phyloP scores from a whole-genome alignment of 2,329 filamentous ascomycete genomes.

The Trichophyton verrucosum region DNA sequence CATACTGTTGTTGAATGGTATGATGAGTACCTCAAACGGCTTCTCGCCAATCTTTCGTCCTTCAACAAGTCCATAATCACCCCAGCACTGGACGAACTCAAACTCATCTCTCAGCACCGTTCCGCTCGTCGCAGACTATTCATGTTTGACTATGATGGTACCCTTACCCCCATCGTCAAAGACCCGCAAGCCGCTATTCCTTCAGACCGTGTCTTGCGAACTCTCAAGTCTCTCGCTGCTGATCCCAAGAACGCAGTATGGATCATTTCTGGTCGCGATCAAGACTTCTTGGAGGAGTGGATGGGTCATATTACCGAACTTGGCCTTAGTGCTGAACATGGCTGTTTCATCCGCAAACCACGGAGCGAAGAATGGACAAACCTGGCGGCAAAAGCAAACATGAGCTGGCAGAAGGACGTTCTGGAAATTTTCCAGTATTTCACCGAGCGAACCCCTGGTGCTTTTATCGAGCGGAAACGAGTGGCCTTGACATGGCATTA shows the following conservation, averaged over 20 bases:
- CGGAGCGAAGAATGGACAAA: conserved; percentile 72
- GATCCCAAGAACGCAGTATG: conserved; percentile 83
- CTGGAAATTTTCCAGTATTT: conserved; percentile 75
- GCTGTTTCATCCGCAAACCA: conserved; percentile 83
- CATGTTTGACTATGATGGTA: conserved; percentile 99
- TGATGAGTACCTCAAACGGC: conserved; percentile 60
- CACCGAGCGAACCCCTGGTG: conserved; percentile 74
- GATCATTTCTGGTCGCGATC: conserved; percentile 94
- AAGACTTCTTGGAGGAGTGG: conserved; percentile 79
- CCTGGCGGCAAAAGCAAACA: conserved; percentile 71
- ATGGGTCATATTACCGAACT: conserved; percentile 81
- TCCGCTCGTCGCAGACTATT: conserved; percentile 69
- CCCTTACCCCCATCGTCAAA: conserved; percentile 85
- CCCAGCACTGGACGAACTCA: conserved; percentile 63
- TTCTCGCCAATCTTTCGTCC: conserved; percentile 67
- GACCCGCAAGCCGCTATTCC: conserved; percentile 84
- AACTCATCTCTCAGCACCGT: conserved; percentile 62
- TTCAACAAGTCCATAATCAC: conserved; percentile 65
- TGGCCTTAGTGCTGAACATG: conserved; percentile 93
- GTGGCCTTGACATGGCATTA: conserved; percentile 97
- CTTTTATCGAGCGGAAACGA: conserved; percentile 87
- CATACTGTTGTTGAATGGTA: conserved; percentile 85
- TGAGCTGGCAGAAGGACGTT: conserved; percentile 85
- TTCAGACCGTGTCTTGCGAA: conserved; percentile 67
- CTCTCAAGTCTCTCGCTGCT: conserved; percentile 63